Base-by-base conservation (phyloP, 2,329 filamentous ascomycete species). In the Dothistroma septosporum region DNA sequence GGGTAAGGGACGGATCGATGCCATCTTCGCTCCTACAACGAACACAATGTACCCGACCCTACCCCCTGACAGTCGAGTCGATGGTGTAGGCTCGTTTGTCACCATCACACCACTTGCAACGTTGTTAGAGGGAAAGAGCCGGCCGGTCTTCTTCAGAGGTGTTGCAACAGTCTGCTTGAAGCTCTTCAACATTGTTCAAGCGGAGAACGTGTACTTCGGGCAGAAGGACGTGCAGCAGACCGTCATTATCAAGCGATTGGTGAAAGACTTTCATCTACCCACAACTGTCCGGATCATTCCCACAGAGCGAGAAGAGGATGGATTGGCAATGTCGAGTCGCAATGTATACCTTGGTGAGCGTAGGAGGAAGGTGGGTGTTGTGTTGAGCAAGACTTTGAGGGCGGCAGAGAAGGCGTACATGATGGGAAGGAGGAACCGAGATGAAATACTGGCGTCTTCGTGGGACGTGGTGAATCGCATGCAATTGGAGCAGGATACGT, bases 201-300 rank as follows among this genome's bases (percentile, higher is more conserved):
- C 91, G 4, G 88, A 92, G 59, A 83, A 83, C 49, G 90, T 91
- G 5, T 94, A 96, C 77, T 97, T 99, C 79, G 94, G 94, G 4
- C 94, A 97, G 76, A 99, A 99, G 78, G 94, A 99, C 75, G 86
- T 97, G 21, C 94, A 99, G 79, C 94, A 99, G 77, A 96, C 92
- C 0, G 90, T 96, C 19, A 85, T 99, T 11, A 90, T 99, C 70
- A 87, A 85, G 70, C 86, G 89, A 49, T 87, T 99, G 85, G 89
- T 97, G 33, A 83, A 86, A 66, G 94, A 99, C 75, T 92, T 99
- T 66, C 86, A 92, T 73, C 76, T 97, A 46, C 85, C 90, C 44
- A 89, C 86, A 3, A 80, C 89, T 22, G 85, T 97, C 9, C 82
- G 87, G 33, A 82, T 97, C 57, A 85, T 87, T 6, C 80, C 85